A percentile compares a stretch with the other conserved stretches of the same genome.
Conservation (phyloP, 495 filamentous ascomycete species). For the Penicillium diatomitis region DNA sequence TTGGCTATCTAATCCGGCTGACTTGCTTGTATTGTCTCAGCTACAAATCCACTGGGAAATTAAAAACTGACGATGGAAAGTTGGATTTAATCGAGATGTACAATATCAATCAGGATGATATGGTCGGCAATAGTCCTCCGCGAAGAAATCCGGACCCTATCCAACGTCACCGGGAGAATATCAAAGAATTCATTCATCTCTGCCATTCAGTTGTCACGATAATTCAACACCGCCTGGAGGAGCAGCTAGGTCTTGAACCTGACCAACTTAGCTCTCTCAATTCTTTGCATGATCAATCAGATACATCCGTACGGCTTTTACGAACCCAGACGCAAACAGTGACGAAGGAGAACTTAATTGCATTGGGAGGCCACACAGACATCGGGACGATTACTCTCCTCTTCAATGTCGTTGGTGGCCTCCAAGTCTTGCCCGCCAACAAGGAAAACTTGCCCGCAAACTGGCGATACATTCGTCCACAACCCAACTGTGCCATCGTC, state of each 20-base stretch:
- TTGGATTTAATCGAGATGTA: conserved; percentile 3
- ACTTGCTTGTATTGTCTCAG: not conserved
- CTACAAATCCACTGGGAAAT: not conserved
- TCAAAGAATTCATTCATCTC: not conserved
- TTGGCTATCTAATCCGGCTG: not conserved
- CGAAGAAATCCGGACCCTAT: conserved; percentile 1
- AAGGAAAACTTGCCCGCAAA: not conserved
- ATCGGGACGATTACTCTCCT: conserved; percentile 26
- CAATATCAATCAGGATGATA: conserved; percentile 4
- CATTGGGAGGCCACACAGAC: conserved; percentile 18
- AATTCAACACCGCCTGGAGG: not conserved
- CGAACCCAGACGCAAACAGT: conserved; percentile 1
- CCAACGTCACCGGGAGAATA: not conserved
- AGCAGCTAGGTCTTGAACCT: not conserved
- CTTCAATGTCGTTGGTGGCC: conserved; percentile 24
- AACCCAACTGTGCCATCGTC: conserved; percentile 24
- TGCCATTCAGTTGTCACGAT: not conserved
- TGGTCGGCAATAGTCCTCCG: not conserved
- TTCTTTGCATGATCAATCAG: not conserved
- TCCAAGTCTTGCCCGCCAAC: conserved; percentile 19
- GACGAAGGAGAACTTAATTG: not conserved
- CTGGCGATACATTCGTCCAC: conserved; percentile 29
- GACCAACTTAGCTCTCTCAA: not conserved
- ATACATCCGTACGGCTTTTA: conserved; percentile 1
- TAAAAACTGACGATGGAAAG: conserved; percentile 3